Conservation (phyloP, 192 early-diverging fungal species). For the Entomortierella parvispora region DNA sequence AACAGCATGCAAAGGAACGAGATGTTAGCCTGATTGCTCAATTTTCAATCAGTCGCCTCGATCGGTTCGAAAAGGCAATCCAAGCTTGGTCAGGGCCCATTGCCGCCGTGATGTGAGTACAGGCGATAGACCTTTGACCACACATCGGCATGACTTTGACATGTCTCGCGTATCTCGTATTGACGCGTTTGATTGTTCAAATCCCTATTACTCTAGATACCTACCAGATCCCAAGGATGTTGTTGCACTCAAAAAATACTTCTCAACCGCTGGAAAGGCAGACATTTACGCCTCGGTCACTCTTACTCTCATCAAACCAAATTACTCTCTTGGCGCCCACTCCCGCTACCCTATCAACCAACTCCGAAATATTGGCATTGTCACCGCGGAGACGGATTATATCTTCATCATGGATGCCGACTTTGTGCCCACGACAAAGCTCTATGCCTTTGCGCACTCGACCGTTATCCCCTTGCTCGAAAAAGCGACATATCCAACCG, state of each 20-base stretch:
- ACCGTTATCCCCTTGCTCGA: slow-evolving; percentile 27
- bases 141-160: too few species aligned
- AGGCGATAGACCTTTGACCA: background rate
- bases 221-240: slow-evolving; percentile 55
- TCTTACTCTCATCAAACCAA: slow-evolving; percentile 58
- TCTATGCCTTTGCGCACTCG: slow-evolving; percentile 39
- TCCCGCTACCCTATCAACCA: slow-evolving; percentile 64
- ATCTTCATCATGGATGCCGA: slow-evolving; percentile 66
- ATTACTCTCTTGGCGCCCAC: slow-evolving; percentile 39
- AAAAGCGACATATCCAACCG: slow-evolving; percentile 19
- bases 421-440: slow-evolving; percentile 56
- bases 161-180: background rate
- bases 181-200: background rate
- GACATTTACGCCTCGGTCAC: slow-evolving; percentile 30
- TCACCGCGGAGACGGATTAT: slow-evolving; percentile 51
- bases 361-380: slow-evolving; percentile 59
- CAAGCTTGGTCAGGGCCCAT: slow-evolving; percentile 59
- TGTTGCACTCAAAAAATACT: slow-evolving; percentile 47
- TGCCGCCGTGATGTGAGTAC: slow-evolving; percentile 54
- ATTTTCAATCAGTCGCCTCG: slow-evolving; percentile 63
- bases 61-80: slow-evolving; percentile 55
- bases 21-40: slow-evolving; percentile 60
- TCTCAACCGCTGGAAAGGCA: slow-evolving; percentile 29
- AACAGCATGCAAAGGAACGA: slow-evolving; percentile 10
- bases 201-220: slow-evolving; percentile 36